Conservation (phyloP, 768 basidiomycete species). For the Exidia glandulosa region DNA sequence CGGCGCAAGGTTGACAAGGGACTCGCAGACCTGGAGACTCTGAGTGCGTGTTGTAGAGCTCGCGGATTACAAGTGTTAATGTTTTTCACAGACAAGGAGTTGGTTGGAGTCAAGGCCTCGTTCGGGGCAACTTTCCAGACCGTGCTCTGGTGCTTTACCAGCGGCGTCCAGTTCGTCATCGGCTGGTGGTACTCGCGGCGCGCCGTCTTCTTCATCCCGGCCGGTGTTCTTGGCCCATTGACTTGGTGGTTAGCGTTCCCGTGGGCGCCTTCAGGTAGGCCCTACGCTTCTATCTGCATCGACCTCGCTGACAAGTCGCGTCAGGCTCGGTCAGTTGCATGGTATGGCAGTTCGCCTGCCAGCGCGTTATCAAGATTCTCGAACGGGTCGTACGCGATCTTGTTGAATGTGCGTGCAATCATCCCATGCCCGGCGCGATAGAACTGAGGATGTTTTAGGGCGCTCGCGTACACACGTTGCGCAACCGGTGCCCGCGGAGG, state of each 20-base stretch:
- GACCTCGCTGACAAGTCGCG: no score
- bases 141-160: constrained; percentile 71
- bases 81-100: constrained; percentile 46
- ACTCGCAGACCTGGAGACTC: constrained; percentile 77
- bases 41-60: constrained; percentile 63
- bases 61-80: neutral
- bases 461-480: neutral
- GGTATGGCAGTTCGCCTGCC: constrained; percentile 93
- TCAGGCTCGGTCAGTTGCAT: constrained; percentile 89
- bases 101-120: constrained; percentile 43
- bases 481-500: neutral
- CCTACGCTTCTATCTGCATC: no score
- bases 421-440: neutral
- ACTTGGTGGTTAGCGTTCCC: constrained; percentile 85
- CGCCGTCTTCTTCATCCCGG: constrained; percentile 90
- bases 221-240: constrained; percentile 81
- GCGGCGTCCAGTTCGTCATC: constrained; percentile 70
- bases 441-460: neutral
- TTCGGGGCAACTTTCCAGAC: constrained; percentile 66
- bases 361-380: constrained; percentile 66
- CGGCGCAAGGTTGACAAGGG: constrained; percentile 86
- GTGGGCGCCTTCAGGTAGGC: constrained; percentile 75
- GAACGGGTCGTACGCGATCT: constrained; percentile 65
- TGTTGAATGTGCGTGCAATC: constrained; percentile 5
- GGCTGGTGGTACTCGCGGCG: constrained; percentile 86